These are phyloP conservation scores for Picea abies DNA, from an alignment of 83 land plant species.

Conservation along the genomic window DNA sequence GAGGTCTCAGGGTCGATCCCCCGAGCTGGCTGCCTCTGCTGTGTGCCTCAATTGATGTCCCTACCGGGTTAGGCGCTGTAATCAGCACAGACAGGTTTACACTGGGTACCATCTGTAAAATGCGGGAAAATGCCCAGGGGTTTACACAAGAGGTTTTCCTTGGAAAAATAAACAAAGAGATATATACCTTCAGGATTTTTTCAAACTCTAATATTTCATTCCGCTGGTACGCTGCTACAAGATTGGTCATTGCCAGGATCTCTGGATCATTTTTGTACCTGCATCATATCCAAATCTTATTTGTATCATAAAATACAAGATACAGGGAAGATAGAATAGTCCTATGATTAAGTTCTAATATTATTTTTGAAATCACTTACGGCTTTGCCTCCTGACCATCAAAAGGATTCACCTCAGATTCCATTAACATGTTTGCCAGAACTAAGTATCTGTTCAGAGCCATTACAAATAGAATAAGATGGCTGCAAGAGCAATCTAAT, in stretches of 20 bases:
- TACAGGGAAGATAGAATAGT: background rate
- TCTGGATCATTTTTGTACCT: constrained; percentile 99
- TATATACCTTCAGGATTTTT: constrained; percentile 87
- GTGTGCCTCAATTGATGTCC: no score
- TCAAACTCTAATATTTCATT: constrained; percentile 98
- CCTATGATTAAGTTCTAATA: background rate
- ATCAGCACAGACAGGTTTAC: no score
- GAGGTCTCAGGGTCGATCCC: no score
- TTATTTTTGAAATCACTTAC: constrained; percentile 49
- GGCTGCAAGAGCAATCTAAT: background rate
- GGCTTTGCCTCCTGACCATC: constrained; percentile 99
- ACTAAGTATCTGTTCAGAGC: constrained; percentile 74
- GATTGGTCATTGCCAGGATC: constrained; percentile 96
- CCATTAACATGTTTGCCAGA: constrained; percentile 99
- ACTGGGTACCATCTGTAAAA: no score
- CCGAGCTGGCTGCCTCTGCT: no score
- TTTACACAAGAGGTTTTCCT: no score
- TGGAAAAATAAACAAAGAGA: background rate
- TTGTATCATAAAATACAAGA: background rate
- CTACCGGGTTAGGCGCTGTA: no score
- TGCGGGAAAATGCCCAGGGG: no score
- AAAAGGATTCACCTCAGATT: constrained; percentile 97
- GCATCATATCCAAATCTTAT: constrained; percentile 18
- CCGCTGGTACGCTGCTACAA: constrained; percentile 94
- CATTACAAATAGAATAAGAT: background rate